phyloP scores from a whole-genome alignment of 1,284 basidiomycete genomes.

The Stygiomarasmius scandens region DNA sequence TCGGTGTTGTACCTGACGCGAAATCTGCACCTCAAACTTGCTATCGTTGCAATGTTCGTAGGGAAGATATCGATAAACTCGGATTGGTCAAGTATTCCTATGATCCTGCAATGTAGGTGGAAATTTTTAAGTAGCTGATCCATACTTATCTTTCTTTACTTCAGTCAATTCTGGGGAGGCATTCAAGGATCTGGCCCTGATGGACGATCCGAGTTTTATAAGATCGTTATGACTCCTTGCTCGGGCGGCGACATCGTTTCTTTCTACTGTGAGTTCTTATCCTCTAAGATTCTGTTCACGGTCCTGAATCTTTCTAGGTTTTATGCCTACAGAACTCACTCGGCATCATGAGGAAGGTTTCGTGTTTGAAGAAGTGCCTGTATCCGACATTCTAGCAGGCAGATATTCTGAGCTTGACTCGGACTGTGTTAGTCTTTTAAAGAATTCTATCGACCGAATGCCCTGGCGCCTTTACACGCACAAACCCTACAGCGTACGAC shows the following conservation, averaged over 20 bases:
- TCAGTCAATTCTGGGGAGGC: slow-evolving; percentile 36
- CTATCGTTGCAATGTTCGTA: slow-evolving; percentile 35
- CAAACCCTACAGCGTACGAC: slow-evolving; percentile 30
- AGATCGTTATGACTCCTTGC: slow-evolving; percentile 39
- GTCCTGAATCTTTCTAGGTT: slow-evolving; percentile 21
- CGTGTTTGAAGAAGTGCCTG: slow-evolving; percentile 32
- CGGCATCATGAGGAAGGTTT: slow-evolving; percentile 37
- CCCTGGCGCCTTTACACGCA: slow-evolving; percentile 38
- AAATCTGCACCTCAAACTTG: slow-evolving; percentile 36
- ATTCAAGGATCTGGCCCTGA: slow-evolving; percentile 23
- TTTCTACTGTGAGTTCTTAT: slow-evolving; percentile 29
- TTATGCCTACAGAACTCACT: slow-evolving; percentile 37
- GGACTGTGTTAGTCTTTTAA: slow-evolving; percentile 30
- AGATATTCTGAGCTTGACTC: slow-evolving; percentile 33
- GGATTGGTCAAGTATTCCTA: slow-evolving; percentile 34
- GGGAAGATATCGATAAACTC: slow-evolving; percentile 29
- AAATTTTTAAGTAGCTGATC: not conserved
- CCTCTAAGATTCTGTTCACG: not conserved
- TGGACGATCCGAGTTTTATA: slow-evolving; percentile 36
- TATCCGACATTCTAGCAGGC: slow-evolving; percentile 32
- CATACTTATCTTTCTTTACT: not conserved
- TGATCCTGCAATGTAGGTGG: slow-evolving; percentile 33
- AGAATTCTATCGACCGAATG: slow-evolving; percentile 36
- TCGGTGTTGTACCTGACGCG: slow-evolving; percentile 32
- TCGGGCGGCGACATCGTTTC: slow-evolving; percentile 33